Percentiles rank a stretch among this genome's conserved stretches.
These are phyloP conservation scores for Septoria linicola DNA, from an alignment of 2,329 filamentous ascomycete species.

Conservation along the genomic window DNA sequence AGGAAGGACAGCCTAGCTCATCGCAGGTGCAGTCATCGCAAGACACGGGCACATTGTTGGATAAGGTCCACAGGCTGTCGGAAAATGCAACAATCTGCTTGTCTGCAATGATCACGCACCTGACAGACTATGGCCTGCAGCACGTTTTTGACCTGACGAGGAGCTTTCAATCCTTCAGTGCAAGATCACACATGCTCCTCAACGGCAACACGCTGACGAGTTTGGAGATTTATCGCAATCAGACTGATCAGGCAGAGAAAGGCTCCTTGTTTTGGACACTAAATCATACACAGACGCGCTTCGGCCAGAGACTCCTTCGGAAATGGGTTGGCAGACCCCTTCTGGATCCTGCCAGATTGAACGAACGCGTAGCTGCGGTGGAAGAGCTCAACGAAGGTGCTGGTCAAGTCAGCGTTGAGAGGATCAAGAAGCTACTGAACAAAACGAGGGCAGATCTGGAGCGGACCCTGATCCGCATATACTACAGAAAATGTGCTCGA, in stretches of 20 bases:
- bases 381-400: constrained; percentile 76
- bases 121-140: constrained; percentile 87
- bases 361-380: constrained; percentile 78
- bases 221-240: constrained; percentile 92
- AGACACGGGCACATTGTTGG: constrained; percentile 62
- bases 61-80: constrained; percentile 81
- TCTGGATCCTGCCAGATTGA: constrained; percentile 70
- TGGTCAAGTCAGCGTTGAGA: constrained; percentile 67
- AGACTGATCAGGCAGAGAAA: constrained; percentile 79
- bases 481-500: constrained; percentile 92
- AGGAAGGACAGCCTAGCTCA: constrained; percentile 43
- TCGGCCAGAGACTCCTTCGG: constrained; percentile 80
- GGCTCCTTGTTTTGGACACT: constrained; percentile 95
- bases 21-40: constrained; percentile 47
- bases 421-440: constrained; percentile 68
- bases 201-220: constrained; percentile 94
- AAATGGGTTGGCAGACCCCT: constrained; percentile 95
- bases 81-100: constrained; percentile 87
- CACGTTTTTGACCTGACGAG: constrained; percentile 96
- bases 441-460: constrained; percentile 80
- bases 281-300: constrained; percentile 86
- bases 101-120: constrained; percentile 92
- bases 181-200: constrained; percentile 89
- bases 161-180: constrained; percentile 94
- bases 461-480: constrained; percentile 89